phyloP scores from a whole-genome alignment of 352 stramenopile genomes.

The Phytopythium mirpurense region DNA sequence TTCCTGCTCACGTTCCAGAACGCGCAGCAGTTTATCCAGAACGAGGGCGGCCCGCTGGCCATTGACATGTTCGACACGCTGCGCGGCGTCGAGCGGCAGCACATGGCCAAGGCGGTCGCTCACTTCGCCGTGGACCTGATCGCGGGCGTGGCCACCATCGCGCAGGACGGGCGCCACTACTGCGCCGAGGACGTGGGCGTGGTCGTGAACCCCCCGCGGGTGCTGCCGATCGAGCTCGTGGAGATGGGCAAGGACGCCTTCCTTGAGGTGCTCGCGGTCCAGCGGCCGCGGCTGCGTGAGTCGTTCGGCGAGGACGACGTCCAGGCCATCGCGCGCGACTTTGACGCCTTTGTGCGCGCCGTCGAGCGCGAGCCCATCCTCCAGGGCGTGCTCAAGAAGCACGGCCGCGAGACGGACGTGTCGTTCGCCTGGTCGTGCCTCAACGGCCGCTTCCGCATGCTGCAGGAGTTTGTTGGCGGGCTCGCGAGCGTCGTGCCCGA shows the following conservation, averaged over 20 bases:
- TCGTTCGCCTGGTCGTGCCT: constrained; percentile 62
- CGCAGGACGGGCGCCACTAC: constrained; percentile 44
- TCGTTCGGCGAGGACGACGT: constrained; percentile 39
- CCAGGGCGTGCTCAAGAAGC: constrained; percentile 47
- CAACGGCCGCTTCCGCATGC: constrained; percentile 34
- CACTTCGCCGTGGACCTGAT: constrained; percentile 45
- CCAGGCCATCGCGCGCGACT: constrained; percentile 38
- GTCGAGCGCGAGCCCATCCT: constrained; percentile 46
- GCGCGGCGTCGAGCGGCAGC: constrained; percentile 32
- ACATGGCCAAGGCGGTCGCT: constrained; percentile 45
- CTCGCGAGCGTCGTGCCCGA: constrained; percentile 42
- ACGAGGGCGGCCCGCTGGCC: constrained; percentile 41
- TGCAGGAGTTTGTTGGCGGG: constrained; percentile 56
- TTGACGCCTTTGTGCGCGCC: constrained; percentile 36
- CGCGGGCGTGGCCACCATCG: constrained; percentile 27
- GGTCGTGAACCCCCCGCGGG: constrained; percentile 32
- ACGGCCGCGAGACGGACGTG: constrained; percentile 49
- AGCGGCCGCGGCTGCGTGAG: constrained; percentile 35
- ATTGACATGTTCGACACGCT: constrained; percentile 56
- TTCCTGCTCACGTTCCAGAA: constrained; percentile 49
- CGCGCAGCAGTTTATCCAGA: constrained; percentile 59
- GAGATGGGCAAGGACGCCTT: constrained; percentile 56
- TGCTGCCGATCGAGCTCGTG: constrained; percentile 43
- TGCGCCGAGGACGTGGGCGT: constrained; percentile 32
- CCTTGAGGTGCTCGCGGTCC: constrained; percentile 26